These are phyloP conservation scores for Stephanodiscus triporus DNA, from an alignment of 108 stramenopile genomes.

Conservation along the genomic window DNA sequence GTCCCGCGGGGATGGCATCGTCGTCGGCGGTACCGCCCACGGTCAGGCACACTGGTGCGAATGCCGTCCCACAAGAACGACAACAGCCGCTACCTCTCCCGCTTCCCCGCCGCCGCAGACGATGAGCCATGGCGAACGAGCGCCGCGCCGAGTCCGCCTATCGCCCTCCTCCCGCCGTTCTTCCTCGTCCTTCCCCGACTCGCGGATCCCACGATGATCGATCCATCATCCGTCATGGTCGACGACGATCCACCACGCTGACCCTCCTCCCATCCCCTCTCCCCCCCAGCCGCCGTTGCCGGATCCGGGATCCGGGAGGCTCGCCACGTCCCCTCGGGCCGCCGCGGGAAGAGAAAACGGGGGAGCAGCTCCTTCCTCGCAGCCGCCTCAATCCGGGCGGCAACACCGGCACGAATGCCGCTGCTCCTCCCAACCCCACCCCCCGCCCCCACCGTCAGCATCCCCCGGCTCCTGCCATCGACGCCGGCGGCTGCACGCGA, in stretches of 20 bases:
- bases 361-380: background rate
- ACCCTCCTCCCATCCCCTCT: background rate
- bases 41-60: background rate
- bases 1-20: background rate
- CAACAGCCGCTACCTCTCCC: background rate
- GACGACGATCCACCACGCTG: background rate
- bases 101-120: background rate
- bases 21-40: background rate
- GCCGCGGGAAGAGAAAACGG: too few relatives aligned
- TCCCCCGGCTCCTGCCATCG: conserved; percentile 56
- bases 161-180: too few relatives aligned
- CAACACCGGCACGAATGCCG: conserved; percentile 48
- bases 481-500: conserved; percentile 39
- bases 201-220: background rate
- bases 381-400: conserved; percentile 50
- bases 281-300: background rate
- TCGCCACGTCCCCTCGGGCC: background rate
- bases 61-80: too few relatives aligned
- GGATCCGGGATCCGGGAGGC: background rate
- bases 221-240: too few relatives aligned
- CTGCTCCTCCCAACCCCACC: background rate
- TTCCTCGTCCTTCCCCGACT: too few relatives aligned
- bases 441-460: conserved; percentile 33
- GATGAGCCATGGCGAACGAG: background rate
- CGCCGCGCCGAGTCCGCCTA: too few relatives aligned